A percentile compares a stretch with the other conserved stretches of the same genome.
These are phyloP conservation scores for Pleurotus citrinopileatus DNA, from an alignment of 768 basidiomycete species.

Conservation along the genomic window DNA sequence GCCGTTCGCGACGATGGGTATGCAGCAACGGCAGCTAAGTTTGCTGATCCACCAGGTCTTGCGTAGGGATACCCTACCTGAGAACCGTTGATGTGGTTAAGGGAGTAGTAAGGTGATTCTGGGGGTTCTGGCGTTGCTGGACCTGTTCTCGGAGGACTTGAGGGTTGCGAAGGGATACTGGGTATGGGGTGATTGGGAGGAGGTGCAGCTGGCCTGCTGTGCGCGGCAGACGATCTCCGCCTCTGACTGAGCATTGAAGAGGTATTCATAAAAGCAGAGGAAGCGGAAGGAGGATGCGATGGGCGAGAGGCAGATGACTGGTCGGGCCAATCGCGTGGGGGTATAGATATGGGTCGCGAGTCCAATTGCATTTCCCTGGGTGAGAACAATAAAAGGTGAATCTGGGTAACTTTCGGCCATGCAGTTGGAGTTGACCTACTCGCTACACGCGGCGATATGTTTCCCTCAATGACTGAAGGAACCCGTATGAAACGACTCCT, in stretches of 20 bases:
- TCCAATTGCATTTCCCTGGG: conserved; percentile 40
- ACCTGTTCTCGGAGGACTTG: conserved; percentile 20
- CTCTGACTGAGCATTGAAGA: conserved; percentile 40
- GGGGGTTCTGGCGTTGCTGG: conserved; percentile 19
- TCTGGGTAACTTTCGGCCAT: neutral
- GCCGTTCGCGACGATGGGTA: conserved; percentile 53
- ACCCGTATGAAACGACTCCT: neutral
- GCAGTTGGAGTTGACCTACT: neutral
- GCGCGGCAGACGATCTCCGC: conserved; percentile 67
- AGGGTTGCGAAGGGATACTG: conserved; percentile 41
- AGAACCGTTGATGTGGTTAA: conserved; percentile 23
- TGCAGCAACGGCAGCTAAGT: conserved; percentile 55
- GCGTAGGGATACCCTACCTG: conserved; percentile 28
- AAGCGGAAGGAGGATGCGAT: neutral
- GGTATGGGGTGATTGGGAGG: conserved; percentile 78
- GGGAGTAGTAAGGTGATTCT: conserved; percentile 20
- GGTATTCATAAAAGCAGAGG: conserved; percentile 8
- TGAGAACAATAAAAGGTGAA: conserved; percentile 5
- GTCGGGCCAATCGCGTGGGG: conserved; percentile 21
- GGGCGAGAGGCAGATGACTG: neutral
- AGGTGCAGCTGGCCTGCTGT: conserved; percentile 63
- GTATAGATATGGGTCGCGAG: conserved; percentile 26
- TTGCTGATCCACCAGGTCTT: conserved; percentile 40
- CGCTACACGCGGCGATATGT: neutral
- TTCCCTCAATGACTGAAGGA: neutral